A percentile compares a stretch with the other conserved stretches of the same genome.
Evolutionary conservation across 108 stramenopile species (phyloP).

Genomic region (Cyclotella kingstonii): DNA sequence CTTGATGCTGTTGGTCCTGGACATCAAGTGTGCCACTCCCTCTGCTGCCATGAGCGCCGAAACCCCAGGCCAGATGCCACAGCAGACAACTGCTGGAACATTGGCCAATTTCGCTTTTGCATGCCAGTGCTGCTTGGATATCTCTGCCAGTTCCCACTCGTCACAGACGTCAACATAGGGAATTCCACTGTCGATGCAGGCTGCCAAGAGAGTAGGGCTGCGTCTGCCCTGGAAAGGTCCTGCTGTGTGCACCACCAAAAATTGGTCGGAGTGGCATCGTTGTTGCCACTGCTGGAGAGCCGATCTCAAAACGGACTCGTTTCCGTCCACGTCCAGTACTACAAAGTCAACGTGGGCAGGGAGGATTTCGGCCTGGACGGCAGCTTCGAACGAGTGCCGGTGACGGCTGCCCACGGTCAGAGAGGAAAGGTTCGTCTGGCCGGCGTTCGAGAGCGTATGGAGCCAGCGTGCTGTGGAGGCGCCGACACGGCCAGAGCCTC

Average conservation of each 20-base stretch:
- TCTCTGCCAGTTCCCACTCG: conserved; percentile 65
- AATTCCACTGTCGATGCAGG: conserved; percentile 44
- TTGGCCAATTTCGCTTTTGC: conserved; percentile 29
- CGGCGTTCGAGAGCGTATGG: conserved; percentile 32
- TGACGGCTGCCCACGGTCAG: conserved; percentile 17
- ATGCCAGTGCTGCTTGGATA: conserved; percentile 48
- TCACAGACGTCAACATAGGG: conserved; percentile 89
- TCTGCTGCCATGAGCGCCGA: conserved; percentile 51
- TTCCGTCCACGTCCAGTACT: conserved; percentile 18
- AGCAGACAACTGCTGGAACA: conserved; percentile 51
- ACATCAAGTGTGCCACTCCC: conserved; percentile 30
- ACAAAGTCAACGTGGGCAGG: conserved; percentile 22
- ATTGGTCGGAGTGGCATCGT: conserved; percentile 4
- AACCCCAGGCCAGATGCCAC: conserved; percentile 59
- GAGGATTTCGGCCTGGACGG: conserved; percentile 4
- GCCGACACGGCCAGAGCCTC: conserved; percentile 81
- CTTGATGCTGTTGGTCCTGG: neutral
- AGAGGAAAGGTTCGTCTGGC: neutral
- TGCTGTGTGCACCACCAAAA: conserved; percentile 76
- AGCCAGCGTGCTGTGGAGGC: conserved; percentile 60
- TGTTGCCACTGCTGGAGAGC: conserved; percentile 7
- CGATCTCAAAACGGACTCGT: neutral
- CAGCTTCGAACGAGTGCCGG: conserved; percentile 13
- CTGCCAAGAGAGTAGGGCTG: conserved; percentile 48
- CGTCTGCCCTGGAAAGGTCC: conserved; percentile 83